A percentile compares a stretch with the other conserved stretches of the same genome.
Evolutionary conservation across 768 basidiomycete species (phyloP).

Genomic region (Cystofilobasidium capitatum): DNA sequence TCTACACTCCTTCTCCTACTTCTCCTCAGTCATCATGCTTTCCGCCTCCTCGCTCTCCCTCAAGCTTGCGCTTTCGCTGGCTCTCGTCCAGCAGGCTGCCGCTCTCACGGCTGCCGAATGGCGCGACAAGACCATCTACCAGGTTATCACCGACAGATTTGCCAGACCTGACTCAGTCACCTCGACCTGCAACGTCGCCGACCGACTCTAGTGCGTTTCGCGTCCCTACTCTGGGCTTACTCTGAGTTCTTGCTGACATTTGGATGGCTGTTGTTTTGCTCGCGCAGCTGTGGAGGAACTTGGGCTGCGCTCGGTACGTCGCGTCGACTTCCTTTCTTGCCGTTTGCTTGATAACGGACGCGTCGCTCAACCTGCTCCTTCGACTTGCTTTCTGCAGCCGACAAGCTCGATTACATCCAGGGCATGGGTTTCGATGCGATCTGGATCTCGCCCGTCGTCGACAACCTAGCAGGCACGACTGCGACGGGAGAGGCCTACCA

Average conservation of each 20-base stretch:
- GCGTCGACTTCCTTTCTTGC: not conserved
- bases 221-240: not conserved
- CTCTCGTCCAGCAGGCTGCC: not conserved
- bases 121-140: conserved; percentile 24
- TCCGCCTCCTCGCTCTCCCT: not conserved
- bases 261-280: not conserved
- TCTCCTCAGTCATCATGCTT: not conserved
- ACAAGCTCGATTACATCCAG: conserved; percentile 38
- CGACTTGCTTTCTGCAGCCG: not conserved
- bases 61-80: not conserved
- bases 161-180: conserved; percentile 31
- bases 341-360: not conserved
- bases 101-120: conserved; percentile 13
- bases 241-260: not conserved
- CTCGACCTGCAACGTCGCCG: conserved; percentile 27
- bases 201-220: conserved; percentile 24
- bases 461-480: conserved; percentile 35
- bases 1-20: not conserved
- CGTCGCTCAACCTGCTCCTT: not conserved
- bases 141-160: conserved; percentile 40
- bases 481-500: conserved; percentile 38
- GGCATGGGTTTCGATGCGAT: conserved; percentile 37
- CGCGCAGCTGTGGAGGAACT: conserved; percentile 27
- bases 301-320: conserved; percentile 19
- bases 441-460: conserved; percentile 39